Percentiles rank a stretch among this genome's conserved stretches.
Conservation (phyloP, 1,284 basidiomycete species). For the Ceratobasidium sp. region DNA sequence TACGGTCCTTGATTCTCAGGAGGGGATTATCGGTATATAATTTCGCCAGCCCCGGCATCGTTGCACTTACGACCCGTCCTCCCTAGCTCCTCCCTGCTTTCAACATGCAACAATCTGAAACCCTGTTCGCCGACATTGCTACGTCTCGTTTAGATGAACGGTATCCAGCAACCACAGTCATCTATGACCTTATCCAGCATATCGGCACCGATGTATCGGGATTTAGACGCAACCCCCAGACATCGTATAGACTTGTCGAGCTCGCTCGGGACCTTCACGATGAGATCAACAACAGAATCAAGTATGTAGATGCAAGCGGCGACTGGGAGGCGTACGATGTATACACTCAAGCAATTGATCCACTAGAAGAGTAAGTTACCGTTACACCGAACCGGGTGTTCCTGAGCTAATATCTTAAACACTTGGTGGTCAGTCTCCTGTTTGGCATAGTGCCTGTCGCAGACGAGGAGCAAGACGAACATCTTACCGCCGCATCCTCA, state of each 20-base stretch:
- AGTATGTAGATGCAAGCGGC: background rate
- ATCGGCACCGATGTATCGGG: constrained; percentile 17
- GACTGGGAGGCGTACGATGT: background rate
- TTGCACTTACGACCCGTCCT: background rate
- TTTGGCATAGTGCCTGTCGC: background rate
- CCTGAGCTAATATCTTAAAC: background rate
- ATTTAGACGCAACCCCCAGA: constrained; percentile 18
- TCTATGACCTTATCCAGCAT: constrained; percentile 8
- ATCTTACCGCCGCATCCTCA: background rate
- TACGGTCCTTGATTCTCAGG: too few species aligned
- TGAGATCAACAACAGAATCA: constrained; percentile 19
- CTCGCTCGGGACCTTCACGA: background rate
- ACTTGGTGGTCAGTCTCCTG: background rate
- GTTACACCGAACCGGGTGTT: background rate
- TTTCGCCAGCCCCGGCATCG: background rate
- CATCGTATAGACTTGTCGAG: constrained; percentile 15
- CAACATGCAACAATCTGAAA: background rate
- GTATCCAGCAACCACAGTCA: background rate
- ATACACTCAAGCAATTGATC: constrained; percentile 21
- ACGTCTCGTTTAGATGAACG: background rate
- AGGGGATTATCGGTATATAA: too few species aligned
- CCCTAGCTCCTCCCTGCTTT: background rate
- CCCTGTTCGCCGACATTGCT: background rate
- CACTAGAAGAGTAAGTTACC: constrained; percentile 23
- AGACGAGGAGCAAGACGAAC: background rate